Conservation (phyloP, 2,329 filamentous ascomycete genomes). For the Apiospora sp. region DNA sequence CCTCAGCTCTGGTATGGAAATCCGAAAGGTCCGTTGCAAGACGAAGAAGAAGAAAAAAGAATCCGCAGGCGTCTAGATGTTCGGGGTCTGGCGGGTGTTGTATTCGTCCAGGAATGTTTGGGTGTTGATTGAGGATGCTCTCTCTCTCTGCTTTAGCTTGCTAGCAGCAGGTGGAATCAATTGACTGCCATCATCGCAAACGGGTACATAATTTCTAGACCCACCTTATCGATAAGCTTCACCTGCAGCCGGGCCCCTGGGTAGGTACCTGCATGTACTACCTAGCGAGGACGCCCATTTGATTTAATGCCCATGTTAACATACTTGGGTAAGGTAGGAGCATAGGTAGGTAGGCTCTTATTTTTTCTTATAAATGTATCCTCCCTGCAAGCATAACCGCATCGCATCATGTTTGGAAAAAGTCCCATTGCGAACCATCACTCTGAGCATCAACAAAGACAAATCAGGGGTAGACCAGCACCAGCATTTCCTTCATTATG, state of each 20-base stretch:
- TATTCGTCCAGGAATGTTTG: not conserved
- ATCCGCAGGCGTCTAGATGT: not conserved
- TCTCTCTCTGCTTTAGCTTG: not conserved
- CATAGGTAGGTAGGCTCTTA: no score
- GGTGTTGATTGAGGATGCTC: slow-evolving; percentile 5
- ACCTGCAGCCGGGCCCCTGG: not conserved
- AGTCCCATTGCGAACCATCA: not conserved
- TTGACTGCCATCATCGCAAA: slow-evolving; percentile 9
- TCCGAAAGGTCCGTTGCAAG: not conserved
- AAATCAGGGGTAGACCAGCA: not conserved
- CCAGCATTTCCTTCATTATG: not conserved
- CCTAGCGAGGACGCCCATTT: no score
- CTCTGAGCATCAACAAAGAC: not conserved
- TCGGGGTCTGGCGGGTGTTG: not conserved
- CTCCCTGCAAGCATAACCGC: not conserved
- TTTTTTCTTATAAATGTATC: not conserved
- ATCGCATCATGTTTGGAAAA: not conserved
- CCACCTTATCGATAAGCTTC: slow-evolving; percentile 18
- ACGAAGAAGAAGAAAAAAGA: not conserved
- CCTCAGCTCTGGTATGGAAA: not conserved
- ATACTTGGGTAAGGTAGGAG: no score
- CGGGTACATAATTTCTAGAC: slow-evolving; percentile 4
- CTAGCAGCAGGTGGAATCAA: not conserved
- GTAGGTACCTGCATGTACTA: not conserved
- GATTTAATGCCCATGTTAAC: no score